Evolutionary conservation across 2,329 filamentous ascomycete species (phyloP).

Genomic region (Penicillium sp.): DNA sequence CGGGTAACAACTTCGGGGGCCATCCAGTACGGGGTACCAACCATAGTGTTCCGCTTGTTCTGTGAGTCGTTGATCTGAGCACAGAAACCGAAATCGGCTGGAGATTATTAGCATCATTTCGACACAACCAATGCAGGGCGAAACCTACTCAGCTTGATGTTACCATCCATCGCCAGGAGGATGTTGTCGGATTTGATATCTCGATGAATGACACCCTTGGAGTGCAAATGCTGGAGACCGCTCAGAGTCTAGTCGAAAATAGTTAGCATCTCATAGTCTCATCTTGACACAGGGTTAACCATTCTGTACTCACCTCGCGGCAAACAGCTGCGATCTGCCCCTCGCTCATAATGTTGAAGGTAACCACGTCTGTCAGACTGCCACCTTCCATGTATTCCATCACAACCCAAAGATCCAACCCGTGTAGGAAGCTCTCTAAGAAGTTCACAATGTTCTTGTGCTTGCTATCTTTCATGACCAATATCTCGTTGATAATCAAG

Average conservation of each 20-base stretch:
- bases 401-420: constrained; percentile 92
- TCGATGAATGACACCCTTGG: constrained; percentile 95
- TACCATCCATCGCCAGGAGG: constrained; percentile 84
- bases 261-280: constrained; percentile 15
- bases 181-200: constrained; percentile 99
- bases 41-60: constrained; percentile 98
- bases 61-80: constrained; percentile 97
- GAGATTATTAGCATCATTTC: constrained; percentile 21
- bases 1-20: constrained; percentile 95
- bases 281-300: not conserved
- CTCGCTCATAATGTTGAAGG: constrained; percentile 98
- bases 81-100: constrained; percentile 97
- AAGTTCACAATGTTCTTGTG: constrained; percentile 99
- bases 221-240: constrained; percentile 91
- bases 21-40: constrained; percentile 99
- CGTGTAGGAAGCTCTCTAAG: constrained; percentile 90
- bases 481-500: constrained; percentile 96
- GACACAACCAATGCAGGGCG: not conserved
- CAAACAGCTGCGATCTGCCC: constrained; percentile 96
- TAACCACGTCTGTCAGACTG: constrained; percentile 95
- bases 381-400: constrained; percentile 99
- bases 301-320: constrained; percentile 61
- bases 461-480: constrained; percentile 98
- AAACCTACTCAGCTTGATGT: constrained; percentile 89
- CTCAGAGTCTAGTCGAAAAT: constrained; percentile 62